Conservation (phyloP, 805 yeast genomes). For the Debaryomyces castellii region DNA sequence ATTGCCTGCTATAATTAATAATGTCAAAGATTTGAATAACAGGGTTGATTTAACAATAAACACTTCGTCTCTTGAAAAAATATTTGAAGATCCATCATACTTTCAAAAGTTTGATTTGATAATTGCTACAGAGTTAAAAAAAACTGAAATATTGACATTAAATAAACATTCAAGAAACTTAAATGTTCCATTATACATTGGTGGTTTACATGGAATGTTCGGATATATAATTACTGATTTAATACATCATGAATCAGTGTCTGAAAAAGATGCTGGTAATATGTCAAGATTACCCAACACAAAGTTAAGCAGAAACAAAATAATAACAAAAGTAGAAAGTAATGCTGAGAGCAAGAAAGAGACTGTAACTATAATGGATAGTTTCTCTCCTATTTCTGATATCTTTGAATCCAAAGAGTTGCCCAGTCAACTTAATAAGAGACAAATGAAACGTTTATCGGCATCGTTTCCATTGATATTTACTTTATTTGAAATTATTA, state of each 20-base stretch:
- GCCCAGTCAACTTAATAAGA: conserved; percentile 40
- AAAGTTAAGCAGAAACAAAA: conserved; percentile 46
- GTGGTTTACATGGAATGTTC: conserved; percentile 75
- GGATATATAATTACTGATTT: conserved; percentile 83
- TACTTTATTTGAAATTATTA: conserved; percentile 51
- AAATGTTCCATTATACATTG: conserved; percentile 64
- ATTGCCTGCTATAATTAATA: conserved; percentile 51
- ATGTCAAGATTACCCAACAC: conserved; percentile 43
- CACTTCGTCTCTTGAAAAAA: conserved; percentile 20
- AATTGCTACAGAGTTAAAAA: conserved; percentile 66
- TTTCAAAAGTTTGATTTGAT: conserved; percentile 64
- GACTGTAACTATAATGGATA: conserved; percentile 35
- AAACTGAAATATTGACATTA: conserved; percentile 41
- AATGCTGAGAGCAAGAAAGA: conserved; percentile 44
- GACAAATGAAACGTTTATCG: conserved; percentile 50
- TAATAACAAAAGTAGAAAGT: conserved; percentile 27
- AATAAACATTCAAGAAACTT: conserved; percentile 57
- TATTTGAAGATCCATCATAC: conserved; percentile 29
- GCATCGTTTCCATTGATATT: conserved; percentile 60
- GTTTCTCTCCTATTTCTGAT: conserved; percentile 33
- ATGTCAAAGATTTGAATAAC: conserved; percentile 75
- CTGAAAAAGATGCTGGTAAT: conserved; percentile 51
- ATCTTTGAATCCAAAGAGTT: conserved; percentile 35
- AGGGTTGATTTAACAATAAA: conserved; percentile 62
- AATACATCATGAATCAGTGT: conserved; percentile 56